phyloP scores from a whole-genome alignment of 768 basidiomycete species.

The Termitomyces titanicus region DNA sequence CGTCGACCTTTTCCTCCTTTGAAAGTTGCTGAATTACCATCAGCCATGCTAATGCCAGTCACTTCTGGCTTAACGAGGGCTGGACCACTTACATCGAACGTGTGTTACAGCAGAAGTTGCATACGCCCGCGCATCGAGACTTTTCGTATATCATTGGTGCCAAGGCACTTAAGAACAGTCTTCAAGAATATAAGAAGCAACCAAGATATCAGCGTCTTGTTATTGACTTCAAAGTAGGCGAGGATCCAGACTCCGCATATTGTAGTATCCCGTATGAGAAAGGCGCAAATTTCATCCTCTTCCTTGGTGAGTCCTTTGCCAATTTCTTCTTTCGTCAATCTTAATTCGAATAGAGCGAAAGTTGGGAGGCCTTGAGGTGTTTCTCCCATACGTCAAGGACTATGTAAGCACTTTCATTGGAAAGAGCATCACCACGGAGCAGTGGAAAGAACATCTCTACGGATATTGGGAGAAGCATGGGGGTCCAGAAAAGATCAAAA shows the following conservation, averaged over 20 bases:
- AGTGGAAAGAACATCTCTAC: slow-evolving; percentile 83
- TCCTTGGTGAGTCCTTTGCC: slow-evolving; percentile 54
- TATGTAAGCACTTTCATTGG: slow-evolving; percentile 83
- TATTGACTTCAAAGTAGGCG: slow-evolving; percentile 66
- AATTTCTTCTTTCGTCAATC: background rate
- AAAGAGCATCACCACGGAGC: slow-evolving; percentile 75
- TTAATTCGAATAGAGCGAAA: slow-evolving; percentile 46
- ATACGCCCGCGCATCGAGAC: slow-evolving; percentile 73
- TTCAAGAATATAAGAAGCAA: slow-evolving; percentile 52
- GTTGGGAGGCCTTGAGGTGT: slow-evolving; percentile 78
- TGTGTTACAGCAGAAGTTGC: slow-evolving; percentile 63
- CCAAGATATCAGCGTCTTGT: slow-evolving; percentile 81
- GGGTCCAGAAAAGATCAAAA: slow-evolving; percentile 56
- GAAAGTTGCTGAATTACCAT: background rate
- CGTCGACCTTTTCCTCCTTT: background rate
- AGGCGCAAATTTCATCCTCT: slow-evolving; percentile 83
- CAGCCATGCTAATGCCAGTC: slow-evolving; percentile 67
- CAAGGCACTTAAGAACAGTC: slow-evolving; percentile 67
- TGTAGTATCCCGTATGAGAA: slow-evolving; percentile 80
- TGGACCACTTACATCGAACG: slow-evolving; percentile 95
- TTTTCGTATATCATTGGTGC: slow-evolving; percentile 78
- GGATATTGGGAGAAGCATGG: slow-evolving; percentile 60
- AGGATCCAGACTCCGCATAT: slow-evolving; percentile 80
- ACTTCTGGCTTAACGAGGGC: slow-evolving; percentile 91
- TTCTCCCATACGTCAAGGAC: slow-evolving; percentile 80